Evolutionary conservation across 331 rosid genomes (phyloP).

Genomic region (Phaseolus coccineus): DNA sequence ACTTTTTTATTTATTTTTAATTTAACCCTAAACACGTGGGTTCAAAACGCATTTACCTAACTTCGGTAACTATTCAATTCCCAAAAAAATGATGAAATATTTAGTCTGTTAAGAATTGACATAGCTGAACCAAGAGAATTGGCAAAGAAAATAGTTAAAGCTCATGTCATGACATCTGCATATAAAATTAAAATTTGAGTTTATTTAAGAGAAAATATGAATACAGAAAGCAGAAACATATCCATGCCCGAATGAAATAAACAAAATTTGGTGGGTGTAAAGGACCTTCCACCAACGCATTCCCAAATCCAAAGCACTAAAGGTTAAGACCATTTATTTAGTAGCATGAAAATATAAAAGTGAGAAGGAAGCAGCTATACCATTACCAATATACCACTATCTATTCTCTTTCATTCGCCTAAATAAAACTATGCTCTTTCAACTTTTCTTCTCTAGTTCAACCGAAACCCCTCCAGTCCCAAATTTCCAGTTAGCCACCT

Average conservation of each 20-base stretch:
- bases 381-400: constrained; percentile 53
- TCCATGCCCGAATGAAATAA: constrained; percentile 38
- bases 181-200: constrained; percentile 31
- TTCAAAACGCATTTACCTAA: not conserved
- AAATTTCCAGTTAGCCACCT: constrained; percentile 76
- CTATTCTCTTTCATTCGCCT: constrained; percentile 51
- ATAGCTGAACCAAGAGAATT: too few relatives aligned
- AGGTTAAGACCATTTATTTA: constrained; percentile 41
- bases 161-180: not conserved
- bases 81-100: not conserved
- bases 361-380: constrained; percentile 54
- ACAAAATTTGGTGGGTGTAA: constrained; percentile 53
- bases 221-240: constrained; percentile 43
- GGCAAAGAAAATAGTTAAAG: too few relatives aligned
- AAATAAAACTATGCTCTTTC: constrained; percentile 43
- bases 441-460: constrained; percentile 50
- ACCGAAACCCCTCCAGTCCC: constrained; percentile 76
- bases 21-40: not conserved
- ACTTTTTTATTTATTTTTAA: too few relatives aligned
- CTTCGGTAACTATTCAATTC: not conserved
- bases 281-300: constrained; percentile 37
- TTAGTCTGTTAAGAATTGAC: too few relatives aligned
- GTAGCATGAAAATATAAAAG: constrained; percentile 44
- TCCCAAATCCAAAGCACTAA: constrained; percentile 25
- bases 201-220: constrained; percentile 46